A percentile compares a stretch with the other conserved stretches of the same genome.
Evolutionary conservation across 805 yeast genomes (phyloP).

Genomic region (Cephaloascus albidus): DNA sequence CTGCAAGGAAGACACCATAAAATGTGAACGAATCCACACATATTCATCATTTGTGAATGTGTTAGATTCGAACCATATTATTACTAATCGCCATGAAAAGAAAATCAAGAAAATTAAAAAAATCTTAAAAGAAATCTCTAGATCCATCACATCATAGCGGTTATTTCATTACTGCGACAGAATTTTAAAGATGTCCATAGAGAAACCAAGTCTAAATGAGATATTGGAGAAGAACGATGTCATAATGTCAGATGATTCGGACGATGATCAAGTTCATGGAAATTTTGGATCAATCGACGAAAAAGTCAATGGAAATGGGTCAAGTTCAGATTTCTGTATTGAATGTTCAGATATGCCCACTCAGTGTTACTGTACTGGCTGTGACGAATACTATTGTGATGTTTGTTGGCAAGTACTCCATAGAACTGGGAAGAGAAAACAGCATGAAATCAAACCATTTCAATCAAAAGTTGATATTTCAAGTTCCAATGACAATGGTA

Average conservation of each 20-base stretch:
- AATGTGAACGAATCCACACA: no score
- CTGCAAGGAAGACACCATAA: no score
- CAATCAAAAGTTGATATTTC: conserved; percentile 7
- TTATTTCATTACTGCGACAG: no score
- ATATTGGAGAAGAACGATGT: neutral
- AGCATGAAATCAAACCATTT: conserved; percentile 23
- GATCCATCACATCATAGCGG: no score
- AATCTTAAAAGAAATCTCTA: no score
- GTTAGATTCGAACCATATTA: no score
- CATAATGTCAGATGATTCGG: neutral
- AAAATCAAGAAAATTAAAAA: no score
- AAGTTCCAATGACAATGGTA: conserved; percentile 7
- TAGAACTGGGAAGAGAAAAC: conserved; percentile 53
- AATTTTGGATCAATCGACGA: neutral
- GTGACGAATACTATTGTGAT: conserved; percentile 60
- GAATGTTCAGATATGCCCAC: conserved; percentile 71
- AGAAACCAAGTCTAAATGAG: neutral
- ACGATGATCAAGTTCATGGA: neutral
- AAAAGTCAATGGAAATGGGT: neutral
- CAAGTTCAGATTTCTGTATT: conserved; percentile 32
- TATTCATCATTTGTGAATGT: no score
- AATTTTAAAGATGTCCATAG: neutral
- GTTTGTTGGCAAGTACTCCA: conserved; percentile 65
- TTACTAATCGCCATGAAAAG: no score
- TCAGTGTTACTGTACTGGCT: conserved; percentile 50